phyloP scores from a whole-genome alignment of 805 yeast species.

The Barnettozyma botsteinii region DNA sequence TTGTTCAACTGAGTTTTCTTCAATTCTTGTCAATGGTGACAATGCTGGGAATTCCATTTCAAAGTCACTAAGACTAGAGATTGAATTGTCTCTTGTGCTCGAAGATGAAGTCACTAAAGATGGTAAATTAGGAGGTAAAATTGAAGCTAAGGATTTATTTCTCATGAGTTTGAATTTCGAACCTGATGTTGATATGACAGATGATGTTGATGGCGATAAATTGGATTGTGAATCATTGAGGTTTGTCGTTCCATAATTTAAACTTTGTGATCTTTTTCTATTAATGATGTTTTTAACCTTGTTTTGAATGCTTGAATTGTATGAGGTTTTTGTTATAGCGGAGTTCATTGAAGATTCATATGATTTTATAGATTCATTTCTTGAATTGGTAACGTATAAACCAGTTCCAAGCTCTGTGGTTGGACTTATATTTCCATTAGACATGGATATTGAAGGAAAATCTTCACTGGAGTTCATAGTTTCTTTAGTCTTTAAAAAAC shows the following conservation, averaged over 20 bases:
- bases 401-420: background rate
- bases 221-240: background rate
- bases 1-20: slow-evolving; percentile 18
- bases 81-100: slow-evolving; percentile 22
- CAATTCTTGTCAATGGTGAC: slow-evolving; percentile 19
- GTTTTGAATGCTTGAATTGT: slow-evolving; percentile 7
- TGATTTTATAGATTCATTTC: slow-evolving; percentile 20
- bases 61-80: slow-evolving; percentile 20
- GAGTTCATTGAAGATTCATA: slow-evolving; percentile 21
- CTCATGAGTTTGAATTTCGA: slow-evolving; percentile 10
- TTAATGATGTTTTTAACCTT: slow-evolving; percentile 10
- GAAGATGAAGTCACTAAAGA: slow-evolving; percentile 4
- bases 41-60: slow-evolving; percentile 12
- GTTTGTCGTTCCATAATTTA: slow-evolving; percentile 1
- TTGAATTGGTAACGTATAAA: slow-evolving; percentile 18
- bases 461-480: too few relatives aligned
- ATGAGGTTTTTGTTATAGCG: slow-evolving; percentile 13
- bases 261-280: slow-evolving; percentile 16
- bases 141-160: slow-evolving; percentile 12
- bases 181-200: background rate
- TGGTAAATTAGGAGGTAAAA: slow-evolving; percentile 7
- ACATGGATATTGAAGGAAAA: too few relatives aligned
- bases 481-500: too few relatives aligned
- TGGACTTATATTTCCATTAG: background rate
- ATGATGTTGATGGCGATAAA: background rate